Base-by-base conservation (phyloP, 345 rosid genomes). In the Rubroshorea leprosula region DNA sequence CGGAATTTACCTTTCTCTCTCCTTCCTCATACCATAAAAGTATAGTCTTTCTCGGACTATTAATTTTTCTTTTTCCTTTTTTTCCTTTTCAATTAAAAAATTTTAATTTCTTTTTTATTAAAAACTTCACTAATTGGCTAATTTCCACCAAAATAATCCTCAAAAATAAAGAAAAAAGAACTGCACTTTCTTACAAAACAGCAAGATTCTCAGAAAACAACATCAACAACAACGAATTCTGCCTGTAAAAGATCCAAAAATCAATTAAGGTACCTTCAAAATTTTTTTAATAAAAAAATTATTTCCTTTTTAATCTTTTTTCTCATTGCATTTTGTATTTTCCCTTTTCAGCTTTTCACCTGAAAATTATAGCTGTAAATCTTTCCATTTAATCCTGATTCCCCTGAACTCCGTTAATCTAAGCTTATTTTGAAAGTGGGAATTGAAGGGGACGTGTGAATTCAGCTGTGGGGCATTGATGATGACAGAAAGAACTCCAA, bases 1-100 rank as follows among this genome's bases (percentile, higher is more conserved):
- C 71, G 68, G 71, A 46, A 53, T 25, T 70, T 55, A 47, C 50
- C 44, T 22, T 22, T 27, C 22, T 62, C 25, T 68, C 58, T 68
- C 58, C 61, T 25, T 6, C 2, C n/a, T 21, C 59, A 31, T 39
- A 55, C 62, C 58, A 55, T 54, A 50, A 41, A 27, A 53, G 17
- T 48, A 0, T 31, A 53, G 26, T 45, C 50, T 48, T 47, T 52
- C 45, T 53, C 22, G 53, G 53, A 55, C 59, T 43, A 24, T 14
- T 41, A 29, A 20, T 64, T 55, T 25, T 35, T 15, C 9, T 24
- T 22, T 26, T 31, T 57, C 18, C 14, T 15, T n/a, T 15, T 24
- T 52, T n/a, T 49, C 24, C 18, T 18, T 61, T 17, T 29, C 35
- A 29, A 23, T 27, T 20, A n/a, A n/a, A n/a, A n/a, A n/a, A n/a